Base-by-base conservation (phyloP, 2,329 filamentous ascomycete genomes). In the Hysterium pulicare region DNA sequence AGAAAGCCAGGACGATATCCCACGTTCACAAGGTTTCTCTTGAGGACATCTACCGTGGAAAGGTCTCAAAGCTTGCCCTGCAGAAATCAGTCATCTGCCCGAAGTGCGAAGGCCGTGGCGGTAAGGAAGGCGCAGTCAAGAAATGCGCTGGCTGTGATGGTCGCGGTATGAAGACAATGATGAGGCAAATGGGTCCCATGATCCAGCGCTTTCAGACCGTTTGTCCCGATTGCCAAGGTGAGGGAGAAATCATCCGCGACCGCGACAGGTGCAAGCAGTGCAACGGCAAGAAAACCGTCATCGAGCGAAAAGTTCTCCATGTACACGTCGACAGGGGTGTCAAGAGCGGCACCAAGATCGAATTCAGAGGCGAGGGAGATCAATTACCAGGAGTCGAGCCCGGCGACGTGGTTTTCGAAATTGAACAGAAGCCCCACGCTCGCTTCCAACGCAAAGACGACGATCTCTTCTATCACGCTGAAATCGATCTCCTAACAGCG, bases 161-260 rank as follows among this genome's bases (percentile, higher is more conserved):
- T 54, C 82, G 86, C 51, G 93, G 93, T 71, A 95, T 96, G 87
- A 97, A 97, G 86, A 96, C 88, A 31, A 97, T 98, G 91, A 96
- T 98, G 93, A 87, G 94, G 67, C 93, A 98, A 74, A 97, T 98
- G 90, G 93, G 93, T 39, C 93, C 93, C 46, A 98, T 98, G 93
- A 97, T 98, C 58, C 94, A 98, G 75, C 88, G 93, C 45, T 98
- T 98, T 83, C 93, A 98, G 78, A 97, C 91, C 22, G 90, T 96
- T 59, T 98, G 93, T 80, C 87, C 90, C 21, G 94, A 98, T 73
- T 98, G 93, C 69, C 91, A 93, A 58, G 94, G 94, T 50, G 93
- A 98, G 71, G 91, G 93, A 47, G 93, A 98, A 76, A 90, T 86
- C 53, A 91, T 98, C 69, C 89, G 88, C 65, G 91, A 97, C 55